These are phyloP conservation scores for Cercospora sp. DNA, from an alignment of 2,329 filamentous ascomycete species.

Conservation along the genomic window DNA sequence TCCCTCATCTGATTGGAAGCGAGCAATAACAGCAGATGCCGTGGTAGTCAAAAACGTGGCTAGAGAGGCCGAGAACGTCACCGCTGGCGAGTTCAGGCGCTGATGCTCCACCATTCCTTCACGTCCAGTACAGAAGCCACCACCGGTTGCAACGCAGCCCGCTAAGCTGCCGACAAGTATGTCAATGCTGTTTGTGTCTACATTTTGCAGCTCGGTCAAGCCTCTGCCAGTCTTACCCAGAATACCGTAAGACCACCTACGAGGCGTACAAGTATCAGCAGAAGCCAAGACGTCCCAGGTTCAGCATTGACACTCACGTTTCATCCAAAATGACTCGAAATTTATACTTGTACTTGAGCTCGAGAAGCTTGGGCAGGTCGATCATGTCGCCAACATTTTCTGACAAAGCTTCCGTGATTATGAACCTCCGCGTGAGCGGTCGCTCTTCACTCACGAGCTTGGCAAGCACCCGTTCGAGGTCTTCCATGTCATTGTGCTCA, in stretches of 20 bases:
- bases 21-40: not conserved
- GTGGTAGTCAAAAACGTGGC: not conserved
- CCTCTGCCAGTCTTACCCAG: not conserved
- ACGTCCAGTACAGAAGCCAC: not conserved
- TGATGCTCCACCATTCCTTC: not conserved
- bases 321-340: not conserved
- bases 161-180: not conserved
- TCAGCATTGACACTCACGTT: not conserved
- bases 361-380: not conserved
- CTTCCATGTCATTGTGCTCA: not conserved
- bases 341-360: not conserved
- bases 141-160: not conserved
- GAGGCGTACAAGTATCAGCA: not conserved
- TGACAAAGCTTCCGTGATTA: not conserved
- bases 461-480: not conserved
- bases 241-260: not conserved
- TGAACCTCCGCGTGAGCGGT: not conserved
- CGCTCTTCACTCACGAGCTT: not conserved
- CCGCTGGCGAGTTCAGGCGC: not conserved
- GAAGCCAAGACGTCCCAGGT: not conserved
- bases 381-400: not conserved
- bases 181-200: not conserved
- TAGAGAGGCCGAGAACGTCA: not conserved
- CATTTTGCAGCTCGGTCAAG: not conserved
- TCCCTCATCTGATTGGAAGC: not conserved